phyloP scores from a whole-genome alignment of 768 basidiomycete species.

The Lentinula edodes region DNA sequence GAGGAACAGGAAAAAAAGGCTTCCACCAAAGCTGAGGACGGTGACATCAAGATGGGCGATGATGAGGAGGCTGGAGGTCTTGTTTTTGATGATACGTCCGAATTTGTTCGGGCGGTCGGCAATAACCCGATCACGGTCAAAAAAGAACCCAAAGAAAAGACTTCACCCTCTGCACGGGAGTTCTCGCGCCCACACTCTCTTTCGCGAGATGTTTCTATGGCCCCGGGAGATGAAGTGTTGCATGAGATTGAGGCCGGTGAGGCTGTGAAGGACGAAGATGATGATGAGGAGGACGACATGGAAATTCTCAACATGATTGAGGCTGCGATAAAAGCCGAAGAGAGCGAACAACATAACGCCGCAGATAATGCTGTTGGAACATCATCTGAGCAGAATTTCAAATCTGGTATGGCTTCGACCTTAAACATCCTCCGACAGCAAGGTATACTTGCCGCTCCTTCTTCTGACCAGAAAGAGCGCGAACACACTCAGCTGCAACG shows the following conservation, averaged over 20 bases:
- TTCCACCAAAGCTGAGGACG: constrained; percentile 35
- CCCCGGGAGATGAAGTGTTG: constrained; percentile 54
- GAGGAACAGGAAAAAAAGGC: constrained; percentile 41
- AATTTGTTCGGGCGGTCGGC: constrained; percentile 86
- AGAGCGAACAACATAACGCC: constrained; percentile 45
- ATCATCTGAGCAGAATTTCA: constrained; percentile 72
- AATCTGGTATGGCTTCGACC: constrained; percentile 82
- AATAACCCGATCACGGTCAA: constrained; percentile 56
- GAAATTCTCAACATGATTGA: constrained; percentile 78
- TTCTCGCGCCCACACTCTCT: constrained; percentile 29
- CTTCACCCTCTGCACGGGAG: constrained; percentile 17
- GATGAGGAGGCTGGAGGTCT: constrained; percentile 50
- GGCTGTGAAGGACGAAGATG: constrained; percentile 70
- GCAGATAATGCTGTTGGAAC: constrained; percentile 50
- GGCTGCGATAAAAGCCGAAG: constrained; percentile 57
- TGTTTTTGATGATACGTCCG: constrained; percentile 94
- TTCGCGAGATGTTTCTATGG: constrained; percentile 52
- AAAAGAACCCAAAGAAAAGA: constrained; percentile 35
- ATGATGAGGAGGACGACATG: constrained; percentile 62
- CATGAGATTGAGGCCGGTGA: constrained; percentile 83
- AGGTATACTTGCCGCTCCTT: constrained; percentile 71
- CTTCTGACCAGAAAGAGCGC: constrained; percentile 62
- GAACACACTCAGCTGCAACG: constrained; percentile 80
- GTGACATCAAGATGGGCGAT: constrained; percentile 28
- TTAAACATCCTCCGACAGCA: constrained; percentile 86